These are phyloP conservation scores for Pleurotus tuoliensis DNA, from an alignment of 768 basidiomycete genomes.

Conservation along the genomic window DNA sequence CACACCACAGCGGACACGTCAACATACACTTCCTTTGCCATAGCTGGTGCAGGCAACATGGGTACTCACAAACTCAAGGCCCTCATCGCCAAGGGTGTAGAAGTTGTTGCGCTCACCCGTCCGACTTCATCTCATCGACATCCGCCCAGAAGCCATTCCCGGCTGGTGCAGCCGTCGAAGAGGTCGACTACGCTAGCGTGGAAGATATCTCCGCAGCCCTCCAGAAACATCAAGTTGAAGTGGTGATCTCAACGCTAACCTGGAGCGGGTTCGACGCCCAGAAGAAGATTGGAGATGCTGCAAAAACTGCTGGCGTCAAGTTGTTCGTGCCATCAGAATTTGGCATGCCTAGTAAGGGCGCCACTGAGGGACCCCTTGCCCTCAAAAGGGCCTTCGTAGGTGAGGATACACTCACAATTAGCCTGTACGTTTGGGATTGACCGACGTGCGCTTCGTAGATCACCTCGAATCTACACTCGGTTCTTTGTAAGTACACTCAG, in stretches of 20 bases:
- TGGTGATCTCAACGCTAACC: no score
- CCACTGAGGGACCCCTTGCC: constrained; percentile 19
- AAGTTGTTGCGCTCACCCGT: constrained; percentile 16
- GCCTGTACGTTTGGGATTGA: neutral
- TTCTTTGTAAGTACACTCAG: constrained; percentile 23
- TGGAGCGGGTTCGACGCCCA: no score
- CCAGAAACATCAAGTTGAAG: constrained; percentile 18
- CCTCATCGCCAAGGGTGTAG: neutral
- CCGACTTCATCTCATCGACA: neutral
- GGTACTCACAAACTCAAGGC: constrained; percentile 21
- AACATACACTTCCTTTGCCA: constrained; percentile 28
- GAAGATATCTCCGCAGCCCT: constrained; percentile 21
- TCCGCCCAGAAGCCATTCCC: constrained; percentile 10
- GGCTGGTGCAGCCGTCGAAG: constrained; percentile 19
- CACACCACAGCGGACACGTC: neutral
- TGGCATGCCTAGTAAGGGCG: constrained; percentile 29
- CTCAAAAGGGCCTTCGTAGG: constrained; percentile 26
- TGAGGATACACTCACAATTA: constrained; percentile 5
- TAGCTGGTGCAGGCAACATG: constrained; percentile 27
- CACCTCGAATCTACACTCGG: constrained; percentile 22
- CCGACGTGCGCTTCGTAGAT: constrained; percentile 12
- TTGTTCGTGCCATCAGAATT: constrained; percentile 36
- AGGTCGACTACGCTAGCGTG: constrained; percentile 24
- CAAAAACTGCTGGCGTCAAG: constrained; percentile 31
- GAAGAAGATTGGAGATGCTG: constrained; percentile 25